Conservation (phyloP, 805 yeast genomes). For the Debaryomyces castellii region DNA sequence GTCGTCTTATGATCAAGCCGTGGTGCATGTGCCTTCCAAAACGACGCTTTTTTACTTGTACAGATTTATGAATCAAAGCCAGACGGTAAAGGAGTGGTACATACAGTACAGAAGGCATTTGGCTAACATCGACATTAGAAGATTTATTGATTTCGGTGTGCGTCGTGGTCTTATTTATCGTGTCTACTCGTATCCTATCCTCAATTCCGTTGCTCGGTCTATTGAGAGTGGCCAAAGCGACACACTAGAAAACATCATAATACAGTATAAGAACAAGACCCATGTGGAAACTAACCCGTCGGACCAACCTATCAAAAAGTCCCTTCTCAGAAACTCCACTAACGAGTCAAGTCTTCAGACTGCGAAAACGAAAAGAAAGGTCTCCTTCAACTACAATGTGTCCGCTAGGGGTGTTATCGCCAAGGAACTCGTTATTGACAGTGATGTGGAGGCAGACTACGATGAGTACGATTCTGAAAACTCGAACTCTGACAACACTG, state of each 20-base stretch:
- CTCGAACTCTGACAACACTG: neutral
- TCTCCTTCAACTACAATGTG: slow-evolving; percentile 32
- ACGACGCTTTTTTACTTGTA: slow-evolving; percentile 71
- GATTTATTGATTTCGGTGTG: slow-evolving; percentile 85
- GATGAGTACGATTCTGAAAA: slow-evolving; percentile 9
- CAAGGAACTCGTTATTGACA: slow-evolving; percentile 9
- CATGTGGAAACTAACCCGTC: neutral
- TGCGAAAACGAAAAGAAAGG: slow-evolving; percentile 23
- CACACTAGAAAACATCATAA: slow-evolving; percentile 17
- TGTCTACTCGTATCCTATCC: slow-evolving; percentile 72
- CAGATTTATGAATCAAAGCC: slow-evolving; percentile 75
- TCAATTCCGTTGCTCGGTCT: slow-evolving; percentile 38
- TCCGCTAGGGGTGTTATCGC: slow-evolving; percentile 7
- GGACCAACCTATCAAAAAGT: slow-evolving; percentile 6
- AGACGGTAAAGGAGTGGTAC: slow-evolving; percentile 80
- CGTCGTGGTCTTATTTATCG: slow-evolving; percentile 79
- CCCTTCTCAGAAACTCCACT: slow-evolving; percentile 16
- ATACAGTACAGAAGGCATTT: slow-evolving; percentile 58
- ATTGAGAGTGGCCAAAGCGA: slow-evolving; percentile 28
- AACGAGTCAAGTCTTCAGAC: slow-evolving; percentile 21
- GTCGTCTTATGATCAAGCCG: slow-evolving; percentile 6
- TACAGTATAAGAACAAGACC: slow-evolving; percentile 7
- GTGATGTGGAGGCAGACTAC: slow-evolving; percentile 10
- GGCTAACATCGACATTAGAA: slow-evolving; percentile 70
- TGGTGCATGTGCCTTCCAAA: slow-evolving; percentile 53